A percentile compares a stretch with the other conserved stretches of the same genome.
Conservation (phyloP, 2,329 filamentous ascomycete species). For the Cytospora chrysosperma region DNA sequence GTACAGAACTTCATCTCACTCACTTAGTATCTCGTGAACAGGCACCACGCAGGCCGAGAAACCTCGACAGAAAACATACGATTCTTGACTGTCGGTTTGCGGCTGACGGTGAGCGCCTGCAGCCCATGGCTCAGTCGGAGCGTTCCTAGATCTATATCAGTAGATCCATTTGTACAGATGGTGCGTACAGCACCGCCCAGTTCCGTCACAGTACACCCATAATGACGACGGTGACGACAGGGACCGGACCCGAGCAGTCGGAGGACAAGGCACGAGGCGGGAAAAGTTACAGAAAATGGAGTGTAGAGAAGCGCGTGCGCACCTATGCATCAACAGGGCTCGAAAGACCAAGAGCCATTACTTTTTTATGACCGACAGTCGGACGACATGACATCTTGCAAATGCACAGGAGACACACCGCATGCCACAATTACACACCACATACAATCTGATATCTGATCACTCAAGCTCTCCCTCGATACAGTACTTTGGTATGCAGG, state of each 20-base stretch:
- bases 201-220: constrained; percentile 11
- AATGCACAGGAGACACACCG: background rate
- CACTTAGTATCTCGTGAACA: background rate
- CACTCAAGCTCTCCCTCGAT: background rate
- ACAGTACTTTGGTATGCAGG: background rate
- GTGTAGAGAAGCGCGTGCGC: background rate
- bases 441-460: background rate
- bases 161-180: too few relatives aligned
- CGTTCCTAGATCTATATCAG: background rate
- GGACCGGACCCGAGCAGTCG: background rate
- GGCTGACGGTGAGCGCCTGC: background rate
- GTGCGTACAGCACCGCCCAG: constrained; percentile 2
- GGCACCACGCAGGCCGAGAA: background rate
- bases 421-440: background rate
- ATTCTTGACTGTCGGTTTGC: background rate
- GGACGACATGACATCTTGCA: background rate
- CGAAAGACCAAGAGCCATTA: background rate
- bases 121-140: background rate
- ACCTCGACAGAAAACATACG: background rate
- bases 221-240: constrained; percentile 22
- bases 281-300: background rate
- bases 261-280: background rate
- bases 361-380: background rate
- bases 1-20: background rate
- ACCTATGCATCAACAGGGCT: background rate